These are phyloP conservation scores for Punica granatum DNA, from an alignment of 345 rosid species.

Conservation along the genomic window DNA sequence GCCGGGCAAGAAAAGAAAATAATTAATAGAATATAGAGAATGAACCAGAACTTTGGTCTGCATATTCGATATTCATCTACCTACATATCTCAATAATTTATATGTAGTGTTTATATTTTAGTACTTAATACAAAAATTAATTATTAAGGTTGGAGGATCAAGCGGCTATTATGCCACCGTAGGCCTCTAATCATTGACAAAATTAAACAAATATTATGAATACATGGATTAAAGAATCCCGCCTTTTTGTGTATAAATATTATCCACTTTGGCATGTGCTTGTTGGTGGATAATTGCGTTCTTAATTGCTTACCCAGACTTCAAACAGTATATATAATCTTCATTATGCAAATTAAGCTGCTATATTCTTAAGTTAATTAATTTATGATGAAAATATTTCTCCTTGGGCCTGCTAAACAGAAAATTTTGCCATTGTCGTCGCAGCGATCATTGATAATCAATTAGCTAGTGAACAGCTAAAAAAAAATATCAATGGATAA, in stretches of 20 bases:
- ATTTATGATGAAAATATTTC: too few relatives aligned
- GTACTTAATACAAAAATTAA: too few relatives aligned
- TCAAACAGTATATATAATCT: neutral
- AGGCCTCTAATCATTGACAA: constrained; percentile 29
- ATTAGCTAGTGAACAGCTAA: too few relatives aligned
- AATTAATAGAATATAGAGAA: too few relatives aligned
- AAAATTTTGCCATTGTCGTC: too few relatives aligned
- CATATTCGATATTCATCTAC: neutral
- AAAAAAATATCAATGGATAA: too few relatives aligned
- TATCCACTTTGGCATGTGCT: constrained; percentile 11
- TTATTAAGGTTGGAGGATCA: constrained; percentile 9
- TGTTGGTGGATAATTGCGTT: neutral
- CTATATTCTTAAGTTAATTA: too few relatives aligned
- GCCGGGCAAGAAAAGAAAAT: neutral
- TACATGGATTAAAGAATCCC: too few relatives aligned
- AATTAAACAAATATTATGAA: constrained; percentile 8
- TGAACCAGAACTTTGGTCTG: neutral
- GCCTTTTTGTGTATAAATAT: neutral
- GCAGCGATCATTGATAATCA: too few relatives aligned
- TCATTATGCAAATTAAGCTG: neutral
- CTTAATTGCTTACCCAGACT: neutral
- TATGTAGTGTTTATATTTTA: too few relatives aligned
- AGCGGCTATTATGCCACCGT: constrained; percentile 16
- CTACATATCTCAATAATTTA: too few relatives aligned
- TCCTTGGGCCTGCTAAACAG: too few relatives aligned